Evolutionary conservation across 2,329 filamentous ascomycete genomes (phyloP), one percentile per base, ranked within the genome.

Genomic region (Pestalotiopsis sp.): DNA sequence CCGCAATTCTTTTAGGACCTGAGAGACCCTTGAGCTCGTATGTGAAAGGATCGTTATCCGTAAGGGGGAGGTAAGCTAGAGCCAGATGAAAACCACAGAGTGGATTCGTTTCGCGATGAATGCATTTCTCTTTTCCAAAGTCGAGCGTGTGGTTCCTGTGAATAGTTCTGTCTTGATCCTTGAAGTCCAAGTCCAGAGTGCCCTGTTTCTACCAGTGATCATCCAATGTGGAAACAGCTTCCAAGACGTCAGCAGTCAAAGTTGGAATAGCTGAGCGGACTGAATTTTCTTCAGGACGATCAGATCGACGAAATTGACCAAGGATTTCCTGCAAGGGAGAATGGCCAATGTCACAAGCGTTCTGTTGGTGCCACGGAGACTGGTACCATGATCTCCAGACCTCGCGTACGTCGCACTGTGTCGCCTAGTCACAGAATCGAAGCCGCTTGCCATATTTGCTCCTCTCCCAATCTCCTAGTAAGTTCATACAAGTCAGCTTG

Each of bases 391-490:
- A 52, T 17, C 36, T 31, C 62, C 40, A 65, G 12, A 49, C 12
- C n/a, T 17, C 27, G 38, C 62, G 5, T 4, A 65, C 40, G 20
- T 27, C 20, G 5, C 7, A 25, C 17, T n/a, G 38, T 14, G 40
- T 25, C 17, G 38, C 12, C 38, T 23, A 12, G 38, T 41, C 38
- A 31, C 40, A 65, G 40, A 65, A 52, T 13, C 25, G 38, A 23
- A 65, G 12, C 4, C 7, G 7, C 14, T 14, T 65, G 38, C 62
- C 62, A 65, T 65, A 65, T 45, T 65, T 41, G 31, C 60, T 41
- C 60, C 14, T n/a, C 17, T 52, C 14, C 45, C 45, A n/a, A n/a
- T 9, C 17, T n/a, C 14, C 45, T 52, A n/a, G 7, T 52, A 52
- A 20, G 5, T 52, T 4, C 3, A 52, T n/a, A n/a, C 17, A 52